These are phyloP conservation scores for Debaryomycetaceae sp. DNA, from an alignment of 1,139 yeast species.

Conservation along the genomic window DNA sequence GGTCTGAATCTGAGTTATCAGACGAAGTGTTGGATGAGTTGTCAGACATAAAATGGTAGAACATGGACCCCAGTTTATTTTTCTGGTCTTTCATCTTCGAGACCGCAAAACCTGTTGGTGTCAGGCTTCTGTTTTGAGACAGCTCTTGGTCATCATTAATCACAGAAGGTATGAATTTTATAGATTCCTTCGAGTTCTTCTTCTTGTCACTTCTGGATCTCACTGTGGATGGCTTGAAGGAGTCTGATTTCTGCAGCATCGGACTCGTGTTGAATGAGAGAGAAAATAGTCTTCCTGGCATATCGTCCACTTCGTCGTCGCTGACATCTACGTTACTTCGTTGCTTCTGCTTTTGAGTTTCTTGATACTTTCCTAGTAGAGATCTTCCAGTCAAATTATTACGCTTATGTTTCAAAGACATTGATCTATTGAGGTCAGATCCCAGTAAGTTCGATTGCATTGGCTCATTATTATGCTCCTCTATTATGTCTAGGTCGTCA, in stretches of 20 bases:
- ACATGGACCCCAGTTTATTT: conserved; percentile 22
- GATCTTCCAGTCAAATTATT: conserved; percentile 20
- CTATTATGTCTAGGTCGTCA: conserved; percentile 25
- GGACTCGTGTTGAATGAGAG: conserved; percentile 17
- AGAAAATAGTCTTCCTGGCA: conserved; percentile 17
- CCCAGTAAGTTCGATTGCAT: conserved; percentile 6
- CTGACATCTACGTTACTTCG: not conserved
- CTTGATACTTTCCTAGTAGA: conserved; percentile 25
- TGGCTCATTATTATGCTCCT: conserved; percentile 17
- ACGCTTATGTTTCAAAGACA: conserved; percentile 28
- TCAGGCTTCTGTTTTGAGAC: conserved; percentile 4
- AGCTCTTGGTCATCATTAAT: conserved; percentile 5
- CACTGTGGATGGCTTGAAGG: conserved; percentile 8
- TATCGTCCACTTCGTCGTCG: conserved; percentile 10
- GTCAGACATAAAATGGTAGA: conserved; percentile 30
- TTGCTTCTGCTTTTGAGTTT: conserved; percentile 10
- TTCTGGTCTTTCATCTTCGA: not conserved
- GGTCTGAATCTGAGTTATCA: conserved; percentile 14
- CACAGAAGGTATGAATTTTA: conserved; percentile 32
- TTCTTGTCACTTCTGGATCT: conserved; percentile 2
- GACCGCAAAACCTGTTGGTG: conserved; percentile 2
- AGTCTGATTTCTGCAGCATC: conserved; percentile 1
- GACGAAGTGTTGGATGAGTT: conserved; percentile 5
- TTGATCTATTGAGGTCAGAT: conserved; percentile 19
- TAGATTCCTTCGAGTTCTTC: conserved; percentile 16